Base-by-base conservation (phyloP, 2,329 filamentous ascomycete species). In the Aspergillus jensenii region DNA sequence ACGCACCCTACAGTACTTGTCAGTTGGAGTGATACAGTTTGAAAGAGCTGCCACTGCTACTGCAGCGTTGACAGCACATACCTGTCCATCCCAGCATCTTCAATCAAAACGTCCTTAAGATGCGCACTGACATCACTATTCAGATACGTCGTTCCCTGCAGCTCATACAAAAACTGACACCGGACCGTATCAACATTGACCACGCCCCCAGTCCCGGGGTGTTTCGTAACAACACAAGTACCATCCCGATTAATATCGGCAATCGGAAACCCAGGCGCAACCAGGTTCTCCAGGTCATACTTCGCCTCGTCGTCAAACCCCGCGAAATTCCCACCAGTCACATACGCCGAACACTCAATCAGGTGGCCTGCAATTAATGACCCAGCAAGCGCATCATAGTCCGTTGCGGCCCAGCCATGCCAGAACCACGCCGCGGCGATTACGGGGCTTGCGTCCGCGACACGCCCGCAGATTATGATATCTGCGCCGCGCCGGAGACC, bases 401-500 rank as follows among this genome's bases (percentile, higher is more conserved):
- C 75, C 0, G 72, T 75, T 14, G 79, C 75, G 0, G 61, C 58
- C 84, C 83, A 87, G 1, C 74, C 71, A 53, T 86, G 77, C 79
- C 82, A 86, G 72, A 77, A 86, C 64, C 79, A 79, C 0, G 83
- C 83, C 0, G 82, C 81, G 0, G 80, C 84, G 57, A 86, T 84
- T 0, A 84, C 81, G 0, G 81, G 82, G 3, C 77, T 79, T 0
- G 81, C 81, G 61, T 82, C 80, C 0, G 79, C 75, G 1, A 79
- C 79, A 3, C 81, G 74, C 0, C 81, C 81, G 52, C 79, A 82
- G 2, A 82, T 74, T 48, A 83, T 71, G 21, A 83, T 80, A 17
- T 80, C 74, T 1, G 79, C 80, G 0, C 79, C 79, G 0, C 63
- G 65, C 3, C 71, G 67, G 0, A 82, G 68, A 2, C 74, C 81